These are phyloP conservation scores for Penicillium canariense DNA, from an alignment of 495 filamentous ascomycete species.

Conservation along the genomic window DNA sequence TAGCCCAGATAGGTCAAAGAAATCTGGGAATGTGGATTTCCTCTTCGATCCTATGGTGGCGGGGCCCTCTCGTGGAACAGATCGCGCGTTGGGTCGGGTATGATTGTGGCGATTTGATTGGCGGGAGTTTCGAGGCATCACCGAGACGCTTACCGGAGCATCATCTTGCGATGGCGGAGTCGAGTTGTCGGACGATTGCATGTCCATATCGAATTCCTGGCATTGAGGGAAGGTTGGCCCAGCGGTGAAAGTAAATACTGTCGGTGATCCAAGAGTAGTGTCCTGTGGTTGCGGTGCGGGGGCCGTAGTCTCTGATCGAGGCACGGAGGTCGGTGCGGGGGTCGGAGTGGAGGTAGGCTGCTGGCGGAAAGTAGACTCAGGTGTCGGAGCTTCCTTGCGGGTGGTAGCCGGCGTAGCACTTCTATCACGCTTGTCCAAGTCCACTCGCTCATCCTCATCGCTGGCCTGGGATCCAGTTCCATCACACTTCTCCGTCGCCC, in stretches of 20 bases:
- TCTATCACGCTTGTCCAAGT: constrained; percentile 52
- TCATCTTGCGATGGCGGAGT: constrained; percentile 32
- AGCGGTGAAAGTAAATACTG: constrained; percentile 64
- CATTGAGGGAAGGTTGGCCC: constrained; percentile 60
- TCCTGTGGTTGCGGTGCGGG: constrained; percentile 27
- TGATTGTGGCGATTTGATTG: constrained; percentile 49
- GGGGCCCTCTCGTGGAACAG: constrained; percentile 37
- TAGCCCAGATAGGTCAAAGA: constrained; percentile 74
- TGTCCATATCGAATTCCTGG: constrained; percentile 64
- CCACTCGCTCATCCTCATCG: constrained; percentile 65
- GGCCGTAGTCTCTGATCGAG: constrained; percentile 25
- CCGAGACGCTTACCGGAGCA: constrained; percentile 49
- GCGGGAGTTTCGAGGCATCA: constrained; percentile 52
- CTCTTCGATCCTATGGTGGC: constrained; percentile 72
- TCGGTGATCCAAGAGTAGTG: constrained; percentile 29
- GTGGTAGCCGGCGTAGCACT: constrained; percentile 61
- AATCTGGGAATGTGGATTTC: constrained; percentile 70
- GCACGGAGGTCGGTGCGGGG: constrained; percentile 35
- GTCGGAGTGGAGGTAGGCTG: constrained; percentile 36
- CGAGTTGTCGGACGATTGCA: constrained; percentile 48
- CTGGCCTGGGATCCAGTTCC: constrained; percentile 59
- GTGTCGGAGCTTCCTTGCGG: constrained; percentile 48
- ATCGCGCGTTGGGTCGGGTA: constrained; percentile 42
- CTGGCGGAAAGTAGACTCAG: constrained; percentile 30
- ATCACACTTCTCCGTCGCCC: constrained; percentile 77